Evolutionary conservation across 164 flowering plant species (phyloP), one percentile per base, ranked within the genome.

Genomic region (Cinnamomum micranthum): DNA sequence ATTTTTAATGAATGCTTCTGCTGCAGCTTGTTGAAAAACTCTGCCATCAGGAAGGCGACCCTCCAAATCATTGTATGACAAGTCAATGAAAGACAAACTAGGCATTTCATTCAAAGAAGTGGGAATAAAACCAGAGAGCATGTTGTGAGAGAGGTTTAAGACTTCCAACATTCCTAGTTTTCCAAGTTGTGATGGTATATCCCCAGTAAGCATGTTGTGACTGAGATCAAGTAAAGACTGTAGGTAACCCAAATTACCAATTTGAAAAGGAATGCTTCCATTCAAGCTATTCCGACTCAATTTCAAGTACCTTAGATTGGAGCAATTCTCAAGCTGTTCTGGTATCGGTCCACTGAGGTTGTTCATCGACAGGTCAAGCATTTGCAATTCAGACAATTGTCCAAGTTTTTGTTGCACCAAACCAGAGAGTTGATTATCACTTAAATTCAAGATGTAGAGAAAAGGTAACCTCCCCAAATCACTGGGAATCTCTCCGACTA

Each of bases 91-190:
- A 1, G 65, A 1, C 66, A 77, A 47, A 15, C 69, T 25, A 19
- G 20, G 14, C 75, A 72, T 77, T 25, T 47, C 72, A 15, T 31
- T 19, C 6, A 75, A 70, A 24, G 69, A 47, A 0, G 69, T 62
- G 1, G 73, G 77, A 60, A 69, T 69, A 15, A 68, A 58, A 12
- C 77, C 69, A 1, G 28, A 2, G 27, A 75, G 77, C 41, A 23
- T 69, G 28, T 75, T 75, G 24, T 75, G 77, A 4, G 77, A 70
- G 41, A 75, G 64, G 47, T 69, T 60, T 4, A 75, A 27, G 6
- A 23, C 60, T 59, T 35, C 77, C 58, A 75, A 27, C 28, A 20
- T 13, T 1, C 10, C 6, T 15, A 75, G 19, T 4, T 70, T 50
- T 28, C 69, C 24, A 51, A 76, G 23, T 62, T 76, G 51, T 47